Evolutionary conservation across 2,329 filamentous ascomycete species (phyloP), one percentile per base, ranked within the genome.

Genomic region (Fusarium newnesense): DNA sequence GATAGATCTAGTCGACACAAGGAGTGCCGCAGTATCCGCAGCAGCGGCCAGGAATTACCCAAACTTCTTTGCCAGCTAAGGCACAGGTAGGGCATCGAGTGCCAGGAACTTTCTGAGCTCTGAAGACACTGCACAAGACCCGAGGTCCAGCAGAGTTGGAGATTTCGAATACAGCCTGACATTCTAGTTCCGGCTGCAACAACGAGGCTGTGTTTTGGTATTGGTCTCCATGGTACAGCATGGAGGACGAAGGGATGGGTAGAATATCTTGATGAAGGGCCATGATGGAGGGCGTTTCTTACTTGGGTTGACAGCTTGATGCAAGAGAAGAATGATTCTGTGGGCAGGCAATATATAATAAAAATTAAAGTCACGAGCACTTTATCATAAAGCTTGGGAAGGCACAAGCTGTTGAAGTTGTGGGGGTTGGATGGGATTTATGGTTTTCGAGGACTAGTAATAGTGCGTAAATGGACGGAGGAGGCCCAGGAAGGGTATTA

Each of bases 11-110:
- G 34, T 74, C 71, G 15, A 70, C 80, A 52, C 81, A 83, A 9
- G 85, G 83, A 30, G 86, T 87, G 56, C 86, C 86, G 78, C 86
- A 88, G 72, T 85, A 84, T 37, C 84, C 84, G 75, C 87, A 89
- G 57, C 81, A 80, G 64, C 85, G 84, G 59, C 87, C 87, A 37
- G 86, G 87, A 68, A 88, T 87, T 30, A 89, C 87, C 87, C 87
- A 89, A 47, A 87, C 85, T 75, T 88, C 87, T 68, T 85, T 82
- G 67, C 87, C 87, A 50, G 82, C 80, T 46, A 80, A 77, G 57
- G 83, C 82, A 73, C 87, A 89, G 9, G 83, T 88, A 53, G 87
- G 86, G 77, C 87, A 89, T 74, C 83, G 82, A 32, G 87, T 86
- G 15, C 87, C 87, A 9, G 87, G 84, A 67, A 87, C 83, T 78